Base-by-base conservation (phyloP, 192 early-diverging fungal genomes). In the Ramicandelaber brevisporus region DNA sequence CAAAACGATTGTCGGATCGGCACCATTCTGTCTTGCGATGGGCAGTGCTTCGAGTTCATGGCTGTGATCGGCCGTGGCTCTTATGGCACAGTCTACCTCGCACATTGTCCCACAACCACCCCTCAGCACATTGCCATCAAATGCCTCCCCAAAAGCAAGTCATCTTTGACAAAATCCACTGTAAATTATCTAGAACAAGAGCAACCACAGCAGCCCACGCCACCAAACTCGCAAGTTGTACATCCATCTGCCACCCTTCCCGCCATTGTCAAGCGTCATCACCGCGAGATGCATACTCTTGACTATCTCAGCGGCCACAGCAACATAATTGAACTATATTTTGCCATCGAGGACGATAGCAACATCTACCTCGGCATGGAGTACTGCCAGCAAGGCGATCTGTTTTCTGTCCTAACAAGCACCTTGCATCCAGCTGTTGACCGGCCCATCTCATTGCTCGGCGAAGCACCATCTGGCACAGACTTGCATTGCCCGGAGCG, bases 71-170 rank as follows among this genome's bases (percentile, higher is more conserved):
- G 78, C 26, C 47, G 62, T 23, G 78, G 78, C 22, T 70, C 73
- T 7, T 78, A 78, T 30, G 78, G 71, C 4, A 60, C 68, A 0
- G 78, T 82, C 24, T 78, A 74, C 34, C 44, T 65, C 22, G 78
- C 70, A 17, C 52, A 48, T 27, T 50, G 69, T n/a, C n/a, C n/a
- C n/a, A n/a, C 40, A 51, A 53, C 22, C 51, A 43, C n/a, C 62
- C 65, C 26, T 46, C 55, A 0, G 53, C 47, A 25, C 43, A 34
- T 14, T 68, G 78, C 78, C 8, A 60, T 78, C 37, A 82, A 82
- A 40, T 68, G 72, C 17, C 59, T 80, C 26, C 57, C 60, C 35
- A 73, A 74, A 38, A 36, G n/a, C n/a, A n/a, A n/a, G n/a, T n/a
- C n/a, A n/a, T n/a, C n/a, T n/a, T n/a, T n/a, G n/a, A n/a, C n/a